Base-by-base conservation (phyloP, 1,284 basidiomycete genomes). In the Ustilago sp. region DNA sequence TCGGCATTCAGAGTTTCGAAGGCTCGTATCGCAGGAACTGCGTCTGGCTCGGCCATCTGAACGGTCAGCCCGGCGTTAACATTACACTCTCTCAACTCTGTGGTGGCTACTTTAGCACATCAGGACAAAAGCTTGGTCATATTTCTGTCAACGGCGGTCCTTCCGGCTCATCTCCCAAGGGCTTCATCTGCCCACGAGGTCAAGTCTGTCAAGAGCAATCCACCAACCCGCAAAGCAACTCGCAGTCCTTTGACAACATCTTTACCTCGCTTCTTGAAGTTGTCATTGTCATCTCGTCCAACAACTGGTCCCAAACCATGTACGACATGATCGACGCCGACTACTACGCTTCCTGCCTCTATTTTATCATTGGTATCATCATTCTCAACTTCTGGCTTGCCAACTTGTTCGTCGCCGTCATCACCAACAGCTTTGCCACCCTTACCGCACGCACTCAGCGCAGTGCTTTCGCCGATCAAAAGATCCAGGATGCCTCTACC, bases 321-420 rank as follows among this genome's bases (percentile, higher is more conserved):
- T 98, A 98, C 87, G 86, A 88, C 50, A 92, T 94, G 89, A 93
- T 98, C 87, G 93, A 95, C 80, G 89, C 95, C 2, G 96, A 99
- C 85, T 96, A 93, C 87, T 94, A 93, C 83, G 87, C 92, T 8
- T 94, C 94, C 0, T 92, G 90, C 79, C 88, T 95, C 73, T 98
- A 94, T 88, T 98, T 95, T 88, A 92, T 98, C 78, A 87, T 92
- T 61, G 92, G 91, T 35, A 69, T 86, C 54, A 80, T 86, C 64
- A 56, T 82, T 55, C 74, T 84, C 66, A 85, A 84, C 73, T 86
- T 86, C 51, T 86, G 83, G 83, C 76, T 98, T 64, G 92, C 96
- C 88, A 96, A 97, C 85, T 87, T 97, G 68, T 93, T 98, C 85
- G 94, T 98, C 68, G 96, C 95, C 35, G 95, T 98, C 50, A 97